phyloP scores from a whole-genome alignment of 306 rosid species.

The Sicyos edulis region DNA sequence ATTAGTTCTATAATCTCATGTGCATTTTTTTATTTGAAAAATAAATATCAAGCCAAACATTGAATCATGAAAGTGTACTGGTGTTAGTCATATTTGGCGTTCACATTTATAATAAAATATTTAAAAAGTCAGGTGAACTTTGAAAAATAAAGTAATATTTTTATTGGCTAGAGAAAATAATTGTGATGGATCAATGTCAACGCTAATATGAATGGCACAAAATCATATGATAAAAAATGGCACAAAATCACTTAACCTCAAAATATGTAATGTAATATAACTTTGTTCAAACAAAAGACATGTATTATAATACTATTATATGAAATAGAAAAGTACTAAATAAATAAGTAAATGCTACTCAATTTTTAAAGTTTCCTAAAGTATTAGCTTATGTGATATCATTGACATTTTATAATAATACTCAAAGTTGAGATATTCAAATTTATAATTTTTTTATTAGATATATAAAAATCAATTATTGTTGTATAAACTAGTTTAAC shows the following conservation, averaged over 20 bases:
- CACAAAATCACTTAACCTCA: background rate
- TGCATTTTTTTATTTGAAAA: background rate
- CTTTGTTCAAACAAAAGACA: background rate
- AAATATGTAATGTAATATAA: no score
- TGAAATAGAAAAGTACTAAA: background rate
- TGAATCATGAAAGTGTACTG: constrained; percentile 9
- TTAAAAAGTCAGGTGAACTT: constrained; percentile 1
- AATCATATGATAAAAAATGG: no score
- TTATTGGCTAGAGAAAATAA: background rate
- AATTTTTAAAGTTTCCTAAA: background rate
- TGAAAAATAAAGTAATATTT: background rate
- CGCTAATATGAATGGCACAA: background rate
- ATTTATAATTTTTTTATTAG: no score
- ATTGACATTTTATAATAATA: no score
- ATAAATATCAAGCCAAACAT: background rate
- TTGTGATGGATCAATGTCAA: constrained; percentile 8
- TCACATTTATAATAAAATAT: constrained; percentile 7
- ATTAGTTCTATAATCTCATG: background rate
- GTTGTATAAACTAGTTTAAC: no score
- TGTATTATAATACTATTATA: background rate
- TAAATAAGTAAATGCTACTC: background rate
- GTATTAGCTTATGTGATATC: background rate
- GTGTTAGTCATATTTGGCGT: background rate
- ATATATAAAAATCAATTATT: no score
- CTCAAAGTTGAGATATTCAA: no score